Evolutionary conservation across 129 eudicot species (phyloP).

Genomic region (Heracleum sosnowskyi): DNA sequence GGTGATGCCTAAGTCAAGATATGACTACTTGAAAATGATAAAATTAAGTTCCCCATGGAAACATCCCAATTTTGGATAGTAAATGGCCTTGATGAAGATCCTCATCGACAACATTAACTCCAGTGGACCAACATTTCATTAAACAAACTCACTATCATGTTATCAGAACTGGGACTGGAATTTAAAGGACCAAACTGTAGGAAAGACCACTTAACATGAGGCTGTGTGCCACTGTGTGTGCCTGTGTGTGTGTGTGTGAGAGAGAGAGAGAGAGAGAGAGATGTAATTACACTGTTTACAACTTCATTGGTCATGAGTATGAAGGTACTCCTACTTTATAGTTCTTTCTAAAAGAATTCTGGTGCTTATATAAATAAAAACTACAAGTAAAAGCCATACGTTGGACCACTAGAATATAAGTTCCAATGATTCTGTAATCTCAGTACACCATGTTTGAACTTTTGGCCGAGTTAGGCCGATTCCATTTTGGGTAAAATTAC

Average conservation of each 20-base stretch:
- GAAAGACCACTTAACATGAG: not conserved
- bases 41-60: not conserved
- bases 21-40: not conserved
- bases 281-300: no score
- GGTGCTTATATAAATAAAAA: not conserved
- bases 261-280: no score
- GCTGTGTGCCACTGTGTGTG: not conserved
- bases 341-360: no score
- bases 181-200: not conserved
- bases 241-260: not conserved
- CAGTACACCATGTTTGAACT: not conserved
- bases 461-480: not conserved
- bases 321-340: not conserved
- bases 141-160: constrained; percentile 19
- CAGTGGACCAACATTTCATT: constrained; percentile 11
- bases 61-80: not conserved
- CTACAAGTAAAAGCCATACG: not conserved
- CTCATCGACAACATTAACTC: not conserved
- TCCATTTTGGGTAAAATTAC: not conserved
- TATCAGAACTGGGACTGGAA: constrained; percentile 22
- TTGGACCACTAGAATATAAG: not conserved
- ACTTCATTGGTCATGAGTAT: not conserved
- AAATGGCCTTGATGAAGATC: not conserved
- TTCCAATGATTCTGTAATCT: not conserved
- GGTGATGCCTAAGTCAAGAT: not conserved